phyloP scores from a whole-genome alignment of 306 rosid species.

The Fragaria nilgerrensis region DNA sequence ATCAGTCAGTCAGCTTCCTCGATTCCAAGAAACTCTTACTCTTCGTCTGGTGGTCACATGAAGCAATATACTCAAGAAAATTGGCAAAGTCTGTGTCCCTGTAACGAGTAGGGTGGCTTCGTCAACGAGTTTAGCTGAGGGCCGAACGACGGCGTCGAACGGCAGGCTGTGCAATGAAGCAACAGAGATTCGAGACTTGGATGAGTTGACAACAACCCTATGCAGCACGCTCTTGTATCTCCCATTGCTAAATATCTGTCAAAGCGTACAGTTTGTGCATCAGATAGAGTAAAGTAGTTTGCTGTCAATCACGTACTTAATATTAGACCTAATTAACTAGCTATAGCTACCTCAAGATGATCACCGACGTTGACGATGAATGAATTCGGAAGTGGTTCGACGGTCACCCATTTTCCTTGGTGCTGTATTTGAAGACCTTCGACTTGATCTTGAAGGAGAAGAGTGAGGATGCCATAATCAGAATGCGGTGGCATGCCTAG shows the following conservation, averaged over 20 bases:
- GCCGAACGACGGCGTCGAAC: slow-evolving; percentile 10
- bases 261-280: background rate
- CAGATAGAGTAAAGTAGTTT: background rate
- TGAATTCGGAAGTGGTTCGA: slow-evolving; percentile 16
- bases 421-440: slow-evolving; percentile 30
- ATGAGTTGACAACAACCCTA: slow-evolving; percentile 25
- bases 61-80: slow-evolving; percentile 25
- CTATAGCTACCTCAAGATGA: slow-evolving; percentile 26
- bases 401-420: slow-evolving; percentile 22
- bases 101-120: slow-evolving; percentile 26
- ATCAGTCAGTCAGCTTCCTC: slow-evolving; percentile 8
- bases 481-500: slow-evolving; percentile 34
- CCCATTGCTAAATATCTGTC: slow-evolving; percentile 33
- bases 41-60: slow-evolving; percentile 2
- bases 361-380: slow-evolving; percentile 35
- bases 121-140: slow-evolving; percentile 24
- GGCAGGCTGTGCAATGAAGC: slow-evolving; percentile 32
- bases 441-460: slow-evolving; percentile 32
- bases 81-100: slow-evolving; percentile 25
- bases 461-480: slow-evolving; percentile 35
- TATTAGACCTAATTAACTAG: background rate
- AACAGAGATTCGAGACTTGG: slow-evolving; percentile 27
- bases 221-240: slow-evolving; percentile 31
- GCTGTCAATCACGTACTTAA: background rate
- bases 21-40: slow-evolving; percentile 27